Conservation (phyloP, 2,329 filamentous ascomycete genomes). For the Tolypocladium ophioglossoides region DNA sequence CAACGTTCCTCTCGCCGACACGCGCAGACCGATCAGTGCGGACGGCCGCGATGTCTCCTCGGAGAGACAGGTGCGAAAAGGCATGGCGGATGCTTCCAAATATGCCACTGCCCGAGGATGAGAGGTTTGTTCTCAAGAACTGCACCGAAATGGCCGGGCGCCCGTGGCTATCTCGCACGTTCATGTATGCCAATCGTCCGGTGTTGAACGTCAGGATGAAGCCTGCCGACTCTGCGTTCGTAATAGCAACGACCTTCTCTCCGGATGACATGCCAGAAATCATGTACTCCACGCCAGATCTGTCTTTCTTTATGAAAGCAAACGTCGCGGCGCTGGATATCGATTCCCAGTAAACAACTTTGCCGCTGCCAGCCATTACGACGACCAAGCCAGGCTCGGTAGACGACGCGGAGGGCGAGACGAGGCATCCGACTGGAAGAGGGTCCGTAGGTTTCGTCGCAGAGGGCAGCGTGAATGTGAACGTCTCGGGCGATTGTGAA, state of each 20-base stretch:
- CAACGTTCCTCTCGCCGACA: constrained; percentile 74
- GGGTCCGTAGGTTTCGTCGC: constrained; percentile 57
- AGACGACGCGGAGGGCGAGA: constrained; percentile 67
- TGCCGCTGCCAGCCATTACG: constrained; percentile 73
- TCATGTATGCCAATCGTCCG: constrained; percentile 79
- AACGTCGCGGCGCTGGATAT: constrained; percentile 81
- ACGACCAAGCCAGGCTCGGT: constrained; percentile 79
- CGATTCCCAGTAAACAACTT: constrained; percentile 90
- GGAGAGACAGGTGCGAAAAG: constrained; percentile 57
- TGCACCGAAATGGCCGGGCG: constrained; percentile 71
- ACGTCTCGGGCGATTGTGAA: constrained; percentile 61
- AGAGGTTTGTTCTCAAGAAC: constrained; percentile 56
- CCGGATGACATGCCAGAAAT: constrained; percentile 67
- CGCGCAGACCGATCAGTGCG: constrained; percentile 60
- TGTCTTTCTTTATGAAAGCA: constrained; percentile 72
- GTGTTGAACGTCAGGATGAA: constrained; percentile 79
- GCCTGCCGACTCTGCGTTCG: constrained; percentile 76
- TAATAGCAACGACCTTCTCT: constrained; percentile 66
- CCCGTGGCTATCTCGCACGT: constrained; percentile 75
- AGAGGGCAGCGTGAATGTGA: constrained; percentile 70
- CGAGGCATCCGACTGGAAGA: constrained; percentile 72
- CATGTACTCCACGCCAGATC: constrained; percentile 65
- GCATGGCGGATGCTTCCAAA: constrained; percentile 74
- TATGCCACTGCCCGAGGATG: constrained; percentile 51
- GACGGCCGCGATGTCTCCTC: constrained; percentile 72